Conservation (phyloP, 345 rosid genomes). For the Corchorus capsularis region DNA sequence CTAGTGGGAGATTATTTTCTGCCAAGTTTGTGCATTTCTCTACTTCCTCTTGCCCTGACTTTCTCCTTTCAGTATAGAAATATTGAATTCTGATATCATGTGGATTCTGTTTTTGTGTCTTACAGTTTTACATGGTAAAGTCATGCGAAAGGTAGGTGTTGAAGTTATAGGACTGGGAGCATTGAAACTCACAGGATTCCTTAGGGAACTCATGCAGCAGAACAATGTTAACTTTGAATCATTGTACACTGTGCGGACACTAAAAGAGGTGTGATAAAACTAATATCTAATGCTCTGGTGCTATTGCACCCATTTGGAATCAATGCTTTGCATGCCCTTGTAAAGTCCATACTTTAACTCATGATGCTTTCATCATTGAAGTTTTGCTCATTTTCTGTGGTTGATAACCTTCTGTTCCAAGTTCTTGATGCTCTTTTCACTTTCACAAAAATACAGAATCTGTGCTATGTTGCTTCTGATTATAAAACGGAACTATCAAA, state of each 20-base stretch:
- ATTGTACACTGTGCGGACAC: constrained; percentile 72
- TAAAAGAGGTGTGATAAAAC: constrained; percentile 67
- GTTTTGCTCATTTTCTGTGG: not conserved
- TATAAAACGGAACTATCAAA: constrained; percentile 63
- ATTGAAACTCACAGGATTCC: constrained; percentile 80
- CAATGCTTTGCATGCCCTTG: not conserved
- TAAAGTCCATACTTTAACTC: constrained; percentile 5
- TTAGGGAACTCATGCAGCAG: constrained; percentile 79
- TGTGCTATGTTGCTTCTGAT: constrained; percentile 90
- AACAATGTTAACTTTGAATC: constrained; percentile 69
- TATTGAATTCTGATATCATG: constrained; percentile 24
- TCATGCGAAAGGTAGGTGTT: constrained; percentile 86
- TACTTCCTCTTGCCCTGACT: not conserved
- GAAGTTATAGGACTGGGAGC: constrained; percentile 87
- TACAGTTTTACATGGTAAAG: constrained; percentile 88
- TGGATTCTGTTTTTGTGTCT: constrained; percentile 21
- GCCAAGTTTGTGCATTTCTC: not conserved
- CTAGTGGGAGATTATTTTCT: not conserved
- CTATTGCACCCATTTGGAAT: not conserved
- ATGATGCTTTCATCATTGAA: constrained; percentile 1
- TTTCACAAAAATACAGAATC: constrained; percentile 49
- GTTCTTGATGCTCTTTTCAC: constrained; percentile 25
- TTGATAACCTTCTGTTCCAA: constrained; percentile 6
- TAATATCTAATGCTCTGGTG: too few species aligned
- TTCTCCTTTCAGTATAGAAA: constrained; percentile 2